Evolutionary conservation across 257 asterid genomes (phyloP).

Genomic region (Fraxinus quadrangulata): DNA sequence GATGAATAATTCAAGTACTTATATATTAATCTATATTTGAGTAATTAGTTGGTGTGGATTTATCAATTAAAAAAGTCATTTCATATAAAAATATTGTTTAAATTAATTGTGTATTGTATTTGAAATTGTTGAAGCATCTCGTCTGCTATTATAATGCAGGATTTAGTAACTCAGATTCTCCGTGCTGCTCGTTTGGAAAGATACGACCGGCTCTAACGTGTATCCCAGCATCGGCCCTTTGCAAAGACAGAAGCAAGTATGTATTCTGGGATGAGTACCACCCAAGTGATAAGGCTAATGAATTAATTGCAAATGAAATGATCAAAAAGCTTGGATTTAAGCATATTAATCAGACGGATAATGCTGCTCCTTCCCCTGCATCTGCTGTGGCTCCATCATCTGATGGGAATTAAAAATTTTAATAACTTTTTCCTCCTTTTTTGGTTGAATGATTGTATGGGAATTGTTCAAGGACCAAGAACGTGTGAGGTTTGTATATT

Average conservation of each 20-base stretch:
- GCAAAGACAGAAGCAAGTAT: constrained; percentile 85
- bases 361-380: constrained; percentile 40
- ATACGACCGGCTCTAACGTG: constrained; percentile 90
- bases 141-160: constrained; percentile 40
- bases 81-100: too few species aligned
- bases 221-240: constrained; percentile 66
- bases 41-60: too few species aligned
- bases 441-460: neutral
- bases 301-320: constrained; percentile 66
- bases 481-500: neutral
- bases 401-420: constrained; percentile 4
- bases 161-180: constrained; percentile 72
- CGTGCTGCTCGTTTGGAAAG: constrained; percentile 84
- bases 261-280: constrained; percentile 97
- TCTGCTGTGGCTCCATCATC: constrained; percentile 56
- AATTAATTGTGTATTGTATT: too few species aligned
- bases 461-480: neutral
- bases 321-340: constrained; percentile 62
- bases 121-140: neutral
- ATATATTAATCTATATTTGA: too few species aligned
- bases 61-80: too few species aligned
- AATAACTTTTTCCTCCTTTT: neutral
- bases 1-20: too few species aligned
- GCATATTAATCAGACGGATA: constrained; percentile 29
- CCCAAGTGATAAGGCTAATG: constrained; percentile 77